Conservation (phyloP, 495 filamentous ascomycete species). For the Aspergillus cristatus region DNA sequence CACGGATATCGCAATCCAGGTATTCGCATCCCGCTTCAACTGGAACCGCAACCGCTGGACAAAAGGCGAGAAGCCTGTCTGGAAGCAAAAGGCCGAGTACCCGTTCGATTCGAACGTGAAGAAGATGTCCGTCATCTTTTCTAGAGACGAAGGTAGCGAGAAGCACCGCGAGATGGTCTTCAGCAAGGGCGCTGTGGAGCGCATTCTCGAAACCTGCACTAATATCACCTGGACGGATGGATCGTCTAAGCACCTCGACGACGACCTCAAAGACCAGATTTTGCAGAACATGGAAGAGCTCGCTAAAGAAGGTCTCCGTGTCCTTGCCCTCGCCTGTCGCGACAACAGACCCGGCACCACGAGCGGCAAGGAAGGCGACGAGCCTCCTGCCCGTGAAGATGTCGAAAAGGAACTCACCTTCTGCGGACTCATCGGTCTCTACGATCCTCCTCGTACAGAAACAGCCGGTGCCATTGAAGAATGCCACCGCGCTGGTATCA, state of each 20-base stretch:
- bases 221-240: conserved; percentile 35
- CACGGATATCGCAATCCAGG: conserved; percentile 63
- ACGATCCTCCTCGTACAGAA: conserved; percentile 59
- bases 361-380: conserved; percentile 21
- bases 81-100: conserved; percentile 50
- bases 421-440: conserved; percentile 60
- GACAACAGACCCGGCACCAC: conserved; percentile 14
- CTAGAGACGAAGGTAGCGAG: conserved; percentile 18
- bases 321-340: conserved; percentile 51
- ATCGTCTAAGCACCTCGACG: conserved; percentile 27
- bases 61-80: conserved; percentile 41
- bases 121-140: conserved; percentile 58
- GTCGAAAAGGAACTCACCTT: conserved; percentile 54
- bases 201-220: conserved; percentile 61
- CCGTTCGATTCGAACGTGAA: conserved; percentile 63
- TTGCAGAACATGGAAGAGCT: conserved; percentile 56
- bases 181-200: conserved; percentile 75
- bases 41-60: conserved; percentile 46
- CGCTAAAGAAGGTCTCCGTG: conserved; percentile 55
- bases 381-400: conserved; percentile 40
- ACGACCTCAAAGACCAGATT: conserved; percentile 38
- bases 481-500: conserved; percentile 59
- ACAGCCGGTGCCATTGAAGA: conserved; percentile 44
- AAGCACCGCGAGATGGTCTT: conserved; percentile 42
- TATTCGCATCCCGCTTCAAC: conserved; percentile 55